phyloP scores from a whole-genome alignment of 805 yeast genomes.

The Sporopachydermia lactativora region DNA sequence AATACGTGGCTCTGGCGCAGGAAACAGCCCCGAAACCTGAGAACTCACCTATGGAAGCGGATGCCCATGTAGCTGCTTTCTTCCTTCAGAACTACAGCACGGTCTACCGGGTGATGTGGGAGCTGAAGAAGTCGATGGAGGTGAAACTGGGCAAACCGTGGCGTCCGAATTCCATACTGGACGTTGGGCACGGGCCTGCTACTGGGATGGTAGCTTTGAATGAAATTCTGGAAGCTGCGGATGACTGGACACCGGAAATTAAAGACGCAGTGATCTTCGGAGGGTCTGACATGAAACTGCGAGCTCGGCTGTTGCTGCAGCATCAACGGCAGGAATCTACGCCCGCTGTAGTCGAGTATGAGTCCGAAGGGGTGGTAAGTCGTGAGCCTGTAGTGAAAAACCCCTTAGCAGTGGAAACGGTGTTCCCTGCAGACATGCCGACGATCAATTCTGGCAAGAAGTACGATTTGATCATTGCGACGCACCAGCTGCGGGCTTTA shows the following conservation, averaged over 20 bases:
- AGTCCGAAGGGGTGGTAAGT: too few species aligned
- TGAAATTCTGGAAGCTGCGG: conserved; percentile 39
- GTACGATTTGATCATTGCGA: conserved; percentile 74
- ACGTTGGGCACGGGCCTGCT: conserved; percentile 83
- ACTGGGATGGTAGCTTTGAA: conserved; percentile 83
- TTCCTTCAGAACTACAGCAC: conserved; percentile 76
- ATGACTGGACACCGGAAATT: conserved; percentile 34
- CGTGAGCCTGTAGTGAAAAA: conserved; percentile 7
- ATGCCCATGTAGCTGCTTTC: conserved; percentile 66
- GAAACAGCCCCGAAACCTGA: not conserved
- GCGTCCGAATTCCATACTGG: conserved; percentile 54
- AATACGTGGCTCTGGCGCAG: conserved; percentile 14
- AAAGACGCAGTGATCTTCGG: conserved; percentile 70
- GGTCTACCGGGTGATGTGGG: conserved; percentile 47
- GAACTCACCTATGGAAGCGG: conserved; percentile 39
- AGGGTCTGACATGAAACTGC: conserved; percentile 53
- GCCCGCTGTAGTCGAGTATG: conserved; percentile 13
- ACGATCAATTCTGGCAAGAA: conserved; percentile 23
- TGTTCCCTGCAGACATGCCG: conserved; percentile 40
- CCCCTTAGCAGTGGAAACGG: conserved; percentile 29
- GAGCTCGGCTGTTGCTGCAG: conserved; percentile 66
- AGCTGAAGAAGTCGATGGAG: conserved; percentile 44
- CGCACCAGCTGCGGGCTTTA: conserved; percentile 58
- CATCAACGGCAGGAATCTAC: conserved; percentile 45
- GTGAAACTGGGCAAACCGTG: conserved; percentile 26